Percentiles rank a stretch among this genome's conserved stretches.
phyloP scores from a whole-genome alignment of 768 basidiomycete species.

The Thelephora ganbajun region DNA sequence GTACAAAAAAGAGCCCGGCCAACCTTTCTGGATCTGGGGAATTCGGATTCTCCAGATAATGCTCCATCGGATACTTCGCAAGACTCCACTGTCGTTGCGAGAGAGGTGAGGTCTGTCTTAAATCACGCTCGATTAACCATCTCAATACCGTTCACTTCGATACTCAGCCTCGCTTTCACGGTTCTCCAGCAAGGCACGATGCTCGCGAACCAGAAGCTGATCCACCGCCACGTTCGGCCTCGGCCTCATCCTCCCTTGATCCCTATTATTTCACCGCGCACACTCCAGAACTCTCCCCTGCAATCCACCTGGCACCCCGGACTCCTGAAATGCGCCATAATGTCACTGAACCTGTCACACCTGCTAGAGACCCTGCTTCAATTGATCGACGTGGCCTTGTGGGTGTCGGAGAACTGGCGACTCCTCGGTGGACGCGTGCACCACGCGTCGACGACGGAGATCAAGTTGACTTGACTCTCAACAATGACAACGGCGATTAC shows the following conservation, averaged over 20 bases:
- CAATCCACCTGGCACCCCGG: slow-evolving; percentile 24
- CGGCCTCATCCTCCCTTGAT: slow-evolving; percentile 72
- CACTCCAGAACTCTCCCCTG: slow-evolving; percentile 49
- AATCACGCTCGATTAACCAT: too few species aligned
- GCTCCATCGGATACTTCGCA: too few species aligned
- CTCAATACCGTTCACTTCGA: neutral
- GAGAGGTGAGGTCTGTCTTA: too few species aligned
- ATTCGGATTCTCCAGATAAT: neutral
- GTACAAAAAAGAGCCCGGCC: slow-evolving; percentile 36
- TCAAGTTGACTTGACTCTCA: slow-evolving; percentile 17
- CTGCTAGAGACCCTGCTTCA: slow-evolving; percentile 58
- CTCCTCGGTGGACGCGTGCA: slow-evolving; percentile 79
- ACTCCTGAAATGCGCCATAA: slow-evolving; percentile 46
- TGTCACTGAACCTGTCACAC: slow-evolving; percentile 46
- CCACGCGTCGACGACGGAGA: slow-evolving; percentile 24
- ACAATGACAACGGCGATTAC: slow-evolving; percentile 16
- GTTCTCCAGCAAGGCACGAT: slow-evolving; percentile 25
- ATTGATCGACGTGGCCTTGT: slow-evolving; percentile 83
- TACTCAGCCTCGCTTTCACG: slow-evolving; percentile 30
- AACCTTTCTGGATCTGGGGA: slow-evolving; percentile 32
- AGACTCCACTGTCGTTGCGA: too few species aligned
- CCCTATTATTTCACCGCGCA: slow-evolving; percentile 76
- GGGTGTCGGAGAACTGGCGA: slow-evolving; percentile 90
- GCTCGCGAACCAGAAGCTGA: slow-evolving; percentile 32
- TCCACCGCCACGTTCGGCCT: slow-evolving; percentile 46